Base-by-base conservation (phyloP, 2,329 filamentous ascomycete genomes). In the Cladophialophora chaetospira region DNA sequence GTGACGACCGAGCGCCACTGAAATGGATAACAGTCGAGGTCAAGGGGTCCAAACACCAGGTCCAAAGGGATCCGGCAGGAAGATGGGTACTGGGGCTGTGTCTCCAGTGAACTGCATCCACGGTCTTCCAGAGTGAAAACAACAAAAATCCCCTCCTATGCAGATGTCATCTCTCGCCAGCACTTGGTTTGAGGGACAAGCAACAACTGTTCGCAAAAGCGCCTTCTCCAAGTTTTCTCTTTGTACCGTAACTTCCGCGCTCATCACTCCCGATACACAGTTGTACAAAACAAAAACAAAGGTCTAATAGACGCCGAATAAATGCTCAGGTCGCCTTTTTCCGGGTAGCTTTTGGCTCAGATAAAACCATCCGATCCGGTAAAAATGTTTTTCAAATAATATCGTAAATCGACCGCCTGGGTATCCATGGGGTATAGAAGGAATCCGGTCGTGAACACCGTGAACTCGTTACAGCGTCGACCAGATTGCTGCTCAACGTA, bases 181-280 rank as follows among this genome's bases (percentile, higher is more conserved):
- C 59, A 58, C 59, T 61, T 61, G 59, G 59, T 17, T 47, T 55
- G 59, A 61, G 59, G 28, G 55, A 61, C 55, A 53, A 40, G n/a
- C 26, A 44, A 48, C 17, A 53, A 35, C 28, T 23, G n/a, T n/a
- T 40, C 29, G 42, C 25, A 48, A 43, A 46, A 46, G 51, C 51
- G 55, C 55, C 48, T 33, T 55, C 47, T 48, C 35, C 25, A 21
- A 3, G 26, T 47, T 51, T 55, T 53, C 35, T 58, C 33, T 38
- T 43, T 17, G 25, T 25, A 40, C 17, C 28, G 26, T 13, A 38
- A 25, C 46, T 31, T 40, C 51, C 35, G 48, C 49, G 23, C 54
- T 38, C 13, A 42, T 35, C 31, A 5, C 49, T 33, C 46, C 49
- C 11, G 17, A 38, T 25, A 49, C 51, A 61, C 53, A 23, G 25